These are phyloP conservation scores for Cadophora gregata DNA, from an alignment of 2,329 filamentous ascomycete genomes.

Conservation along the genomic window DNA sequence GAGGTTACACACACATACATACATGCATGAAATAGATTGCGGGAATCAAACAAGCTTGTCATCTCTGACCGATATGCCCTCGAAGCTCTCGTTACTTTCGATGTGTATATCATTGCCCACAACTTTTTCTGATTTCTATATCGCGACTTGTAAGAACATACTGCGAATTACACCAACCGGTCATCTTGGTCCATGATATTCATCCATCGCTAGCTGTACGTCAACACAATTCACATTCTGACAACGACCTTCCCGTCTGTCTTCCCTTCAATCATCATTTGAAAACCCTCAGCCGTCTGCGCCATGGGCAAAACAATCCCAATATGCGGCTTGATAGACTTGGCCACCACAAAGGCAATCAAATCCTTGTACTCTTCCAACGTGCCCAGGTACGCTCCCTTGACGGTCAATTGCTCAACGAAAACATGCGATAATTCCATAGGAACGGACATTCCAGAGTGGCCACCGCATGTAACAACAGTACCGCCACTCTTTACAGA, in stretches of 20 bases:
- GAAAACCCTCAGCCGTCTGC: conserved; percentile 30
- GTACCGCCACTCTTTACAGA: conserved; percentile 33
- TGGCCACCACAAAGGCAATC: conserved; percentile 33
- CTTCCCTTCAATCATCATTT: conserved; percentile 30
- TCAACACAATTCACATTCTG: conserved; percentile 17
- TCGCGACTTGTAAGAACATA: no score
- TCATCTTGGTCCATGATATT: no score
- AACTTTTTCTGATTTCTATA: no score
- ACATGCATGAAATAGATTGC: conserved; percentile 7
- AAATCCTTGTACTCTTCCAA: conserved; percentile 33
- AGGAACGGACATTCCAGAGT: conserved; percentile 28
- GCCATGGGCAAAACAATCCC: conserved; percentile 31
- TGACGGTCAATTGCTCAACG: conserved; percentile 32
- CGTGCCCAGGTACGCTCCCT: conserved; percentile 33
- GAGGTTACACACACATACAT: not conserved
- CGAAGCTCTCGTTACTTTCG: no score
- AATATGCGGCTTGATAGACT: conserved; percentile 34
- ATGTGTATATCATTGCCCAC: no score
- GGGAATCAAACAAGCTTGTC: not conserved
- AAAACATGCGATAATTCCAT: conserved; percentile 32
- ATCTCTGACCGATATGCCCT: no score
- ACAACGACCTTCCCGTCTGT: conserved; percentile 36
- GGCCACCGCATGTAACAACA: conserved; percentile 34
- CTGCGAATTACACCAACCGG: no score
- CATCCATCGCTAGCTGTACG: no score